A percentile compares a stretch with the other conserved stretches of the same genome.
These are phyloP conservation scores for Phytopythium montanum DNA, from an alignment of 352 stramenopile genomes.

Conservation along the genomic window DNA sequence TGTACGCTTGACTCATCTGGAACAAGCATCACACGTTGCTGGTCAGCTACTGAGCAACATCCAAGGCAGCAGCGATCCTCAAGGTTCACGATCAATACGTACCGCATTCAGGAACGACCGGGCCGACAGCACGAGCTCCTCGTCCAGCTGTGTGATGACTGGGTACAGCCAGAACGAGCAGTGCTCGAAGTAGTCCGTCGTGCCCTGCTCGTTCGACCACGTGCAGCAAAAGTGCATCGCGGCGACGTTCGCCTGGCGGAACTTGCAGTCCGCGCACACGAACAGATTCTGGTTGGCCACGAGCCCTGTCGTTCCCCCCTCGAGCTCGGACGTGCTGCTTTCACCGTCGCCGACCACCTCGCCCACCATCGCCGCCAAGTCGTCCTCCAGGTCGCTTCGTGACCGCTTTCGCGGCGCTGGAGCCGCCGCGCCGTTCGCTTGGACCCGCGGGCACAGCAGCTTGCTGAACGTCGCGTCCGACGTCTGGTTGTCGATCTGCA, in stretches of 20 bases:
- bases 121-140: constrained; percentile 76
- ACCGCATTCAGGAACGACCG: constrained; percentile 76
- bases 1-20: constrained; percentile 63
- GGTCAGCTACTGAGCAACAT: neutral
- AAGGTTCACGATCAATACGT: constrained; percentile 9
- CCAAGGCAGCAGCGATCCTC: neutral
- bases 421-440: constrained; percentile 17
- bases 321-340: constrained; percentile 18
- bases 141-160: constrained; percentile 80
- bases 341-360: constrained; percentile 16
- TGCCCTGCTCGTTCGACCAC: constrained; percentile 88
- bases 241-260: constrained; percentile 70
- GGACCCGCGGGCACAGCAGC: constrained; percentile 67
- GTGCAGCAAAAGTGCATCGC: constrained; percentile 87
- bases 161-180: constrained; percentile 86
- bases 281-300: constrained; percentile 71
- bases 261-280: constrained; percentile 81
- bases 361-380: constrained; percentile 35
- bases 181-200: constrained; percentile 88
- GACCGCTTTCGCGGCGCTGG: constrained; percentile 30
- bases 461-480: constrained; percentile 84
- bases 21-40: neutral
- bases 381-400: constrained; percentile 44
- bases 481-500: constrained; percentile 88
- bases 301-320: constrained; percentile 31